Percentiles rank a stretch among this genome's conserved stretches.
These are phyloP conservation scores for Thraustochytrium sp. DNA, from an alignment of 352 stramenopile species.

Conservation along the genomic window DNA sequence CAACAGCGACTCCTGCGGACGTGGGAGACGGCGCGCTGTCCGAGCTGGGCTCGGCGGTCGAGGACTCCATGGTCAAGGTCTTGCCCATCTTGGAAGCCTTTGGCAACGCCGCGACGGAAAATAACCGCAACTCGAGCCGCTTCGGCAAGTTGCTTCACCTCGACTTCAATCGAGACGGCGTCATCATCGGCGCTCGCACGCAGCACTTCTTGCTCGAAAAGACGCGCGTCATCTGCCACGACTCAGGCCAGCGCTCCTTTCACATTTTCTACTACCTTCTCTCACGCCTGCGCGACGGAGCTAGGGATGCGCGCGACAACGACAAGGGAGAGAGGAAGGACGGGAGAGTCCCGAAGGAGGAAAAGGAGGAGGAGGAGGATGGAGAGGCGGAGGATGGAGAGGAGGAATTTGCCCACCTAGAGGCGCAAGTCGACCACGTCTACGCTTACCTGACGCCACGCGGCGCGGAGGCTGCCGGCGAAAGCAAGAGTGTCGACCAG, in stretches of 20 bases:
- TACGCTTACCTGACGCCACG: no score
- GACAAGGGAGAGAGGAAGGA: constrained; percentile 84
- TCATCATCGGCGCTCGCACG: constrained; percentile 70
- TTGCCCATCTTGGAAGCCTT: constrained; percentile 98
- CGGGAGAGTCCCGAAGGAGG: constrained; percentile 71
- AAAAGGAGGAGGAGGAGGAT: no score
- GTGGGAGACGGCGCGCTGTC: background rate
- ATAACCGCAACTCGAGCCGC: constrained; percentile 91
- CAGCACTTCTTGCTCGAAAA: constrained; percentile 85
- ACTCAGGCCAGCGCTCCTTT: constrained; percentile 74
- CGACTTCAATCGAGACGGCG: constrained; percentile 73
- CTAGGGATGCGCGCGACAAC: constrained; percentile 69
- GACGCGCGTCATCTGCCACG: constrained; percentile 69
- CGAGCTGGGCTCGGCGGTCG: constrained; percentile 8
- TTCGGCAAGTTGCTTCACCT: constrained; percentile 97
- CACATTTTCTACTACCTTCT: constrained; percentile 86
- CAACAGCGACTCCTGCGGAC: no score
- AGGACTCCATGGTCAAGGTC: constrained; percentile 65
- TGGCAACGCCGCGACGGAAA: constrained; percentile 91
- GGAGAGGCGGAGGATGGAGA: no score
- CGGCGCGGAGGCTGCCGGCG: no score
- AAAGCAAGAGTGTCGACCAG: no score
- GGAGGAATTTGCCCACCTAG: no score
- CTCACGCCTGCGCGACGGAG: constrained; percentile 47
- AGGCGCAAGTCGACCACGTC: no score